These are phyloP conservation scores for Cordyceps sp. DNA, from an alignment of 2,329 filamentous ascomycete species.

Conservation along the genomic window DNA sequence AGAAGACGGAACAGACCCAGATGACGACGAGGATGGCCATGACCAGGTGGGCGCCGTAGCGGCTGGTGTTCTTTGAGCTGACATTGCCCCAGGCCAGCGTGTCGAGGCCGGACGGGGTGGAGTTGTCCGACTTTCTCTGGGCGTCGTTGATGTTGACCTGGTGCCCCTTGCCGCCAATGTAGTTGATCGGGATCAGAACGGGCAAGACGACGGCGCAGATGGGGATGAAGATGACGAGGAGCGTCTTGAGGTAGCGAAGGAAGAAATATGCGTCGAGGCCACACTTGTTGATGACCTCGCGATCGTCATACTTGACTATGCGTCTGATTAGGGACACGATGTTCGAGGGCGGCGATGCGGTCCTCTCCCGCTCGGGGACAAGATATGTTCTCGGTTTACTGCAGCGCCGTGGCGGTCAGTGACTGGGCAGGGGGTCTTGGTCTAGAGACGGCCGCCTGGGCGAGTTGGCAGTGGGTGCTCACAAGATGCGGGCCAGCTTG, in stretches of 20 bases:
- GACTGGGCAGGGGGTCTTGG: too few relatives aligned
- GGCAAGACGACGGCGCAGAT: conserved; percentile 65
- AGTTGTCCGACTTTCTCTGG: conserved; percentile 9
- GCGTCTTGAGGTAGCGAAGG: conserved; percentile 60
- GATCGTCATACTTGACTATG: conserved; percentile 52
- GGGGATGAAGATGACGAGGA: conserved; percentile 84
- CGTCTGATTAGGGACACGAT: conserved; percentile 34
- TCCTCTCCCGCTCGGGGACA: conserved; percentile 71
- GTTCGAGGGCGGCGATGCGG: conserved; percentile 49
- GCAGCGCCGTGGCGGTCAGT: too few relatives aligned
- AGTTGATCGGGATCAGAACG: conserved; percentile 75
- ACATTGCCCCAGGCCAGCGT: conserved; percentile 81
- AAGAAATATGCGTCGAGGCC: conserved; percentile 97
- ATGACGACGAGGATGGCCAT: conserved; percentile 62
- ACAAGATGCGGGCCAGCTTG: conserved; percentile 73
- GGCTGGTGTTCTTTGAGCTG: conserved; percentile 40
- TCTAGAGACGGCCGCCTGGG: too few relatives aligned
- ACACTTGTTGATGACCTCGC: conserved; percentile 86
- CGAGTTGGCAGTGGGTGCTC: conserved; percentile 20
- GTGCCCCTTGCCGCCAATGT: conserved; percentile 49
- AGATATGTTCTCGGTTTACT: conserved; percentile 76
- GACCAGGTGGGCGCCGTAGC: conserved; percentile 74
- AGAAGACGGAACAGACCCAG: conserved; percentile 80
- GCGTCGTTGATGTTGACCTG: conserved; percentile 24
- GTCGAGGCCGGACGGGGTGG: conserved; percentile 47